phyloP scores from a whole-genome alignment of 768 basidiomycete genomes.

The Trametes sanguinea region DNA sequence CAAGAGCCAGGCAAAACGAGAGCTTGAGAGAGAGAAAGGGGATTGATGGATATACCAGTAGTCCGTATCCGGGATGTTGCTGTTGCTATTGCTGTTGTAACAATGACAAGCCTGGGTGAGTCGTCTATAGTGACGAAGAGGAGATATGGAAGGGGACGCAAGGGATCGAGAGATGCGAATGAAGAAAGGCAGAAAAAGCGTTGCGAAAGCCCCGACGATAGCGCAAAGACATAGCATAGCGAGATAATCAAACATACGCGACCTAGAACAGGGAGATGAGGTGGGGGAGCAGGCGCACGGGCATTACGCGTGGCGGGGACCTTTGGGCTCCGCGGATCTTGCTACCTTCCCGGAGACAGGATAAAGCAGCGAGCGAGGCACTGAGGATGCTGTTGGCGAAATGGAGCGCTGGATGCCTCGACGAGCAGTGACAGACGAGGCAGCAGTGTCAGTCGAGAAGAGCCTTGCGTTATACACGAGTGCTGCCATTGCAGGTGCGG shows the following conservation, averaged over 20 bases:
- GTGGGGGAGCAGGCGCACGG: not conserved
- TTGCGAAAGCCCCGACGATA: conserved; percentile 5
- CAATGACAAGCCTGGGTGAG: conserved; percentile 2
- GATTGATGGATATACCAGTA: not conserved
- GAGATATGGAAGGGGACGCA: not conserved
- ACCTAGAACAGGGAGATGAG: not conserved
- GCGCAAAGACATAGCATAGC: conserved; percentile 24
- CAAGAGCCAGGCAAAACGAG: not conserved
- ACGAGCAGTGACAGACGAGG: too few species aligned
- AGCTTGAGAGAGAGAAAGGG: not conserved
- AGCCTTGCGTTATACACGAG: too few species aligned
- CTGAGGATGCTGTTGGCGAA: too few species aligned
- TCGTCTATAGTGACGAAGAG: not conserved
- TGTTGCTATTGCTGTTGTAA: conserved; percentile 12
- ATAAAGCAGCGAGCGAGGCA: too few species aligned
- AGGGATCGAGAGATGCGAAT: not conserved
- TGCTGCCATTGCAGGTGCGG: too few species aligned
- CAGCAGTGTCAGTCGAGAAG: too few species aligned
- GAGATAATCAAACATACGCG: conserved; percentile 21
- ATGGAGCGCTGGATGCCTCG: too few species aligned
- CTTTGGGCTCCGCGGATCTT: not conserved
- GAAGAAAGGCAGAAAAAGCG: not conserved
- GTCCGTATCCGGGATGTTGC: conserved; percentile 9
- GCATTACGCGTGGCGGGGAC: not conserved
- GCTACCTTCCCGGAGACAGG: too few species aligned